These are phyloP conservation scores for Colletotrichum lentis DNA, from an alignment of 2,329 filamentous ascomycete species.

Conservation along the genomic window DNA sequence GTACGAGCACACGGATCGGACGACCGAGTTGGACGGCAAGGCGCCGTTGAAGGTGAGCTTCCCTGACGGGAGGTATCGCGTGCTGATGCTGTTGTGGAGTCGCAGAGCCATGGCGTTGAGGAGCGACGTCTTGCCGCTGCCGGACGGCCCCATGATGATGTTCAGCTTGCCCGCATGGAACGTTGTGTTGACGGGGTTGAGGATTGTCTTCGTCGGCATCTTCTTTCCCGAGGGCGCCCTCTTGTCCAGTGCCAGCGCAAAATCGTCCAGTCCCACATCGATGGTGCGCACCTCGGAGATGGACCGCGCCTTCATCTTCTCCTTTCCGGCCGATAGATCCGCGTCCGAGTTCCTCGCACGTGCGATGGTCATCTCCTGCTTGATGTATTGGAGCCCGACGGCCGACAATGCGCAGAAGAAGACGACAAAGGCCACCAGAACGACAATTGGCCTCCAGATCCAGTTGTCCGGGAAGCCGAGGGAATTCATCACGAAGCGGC, in stretches of 20 bases:
- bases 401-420: constrained; percentile 70
- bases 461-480: constrained; percentile 74
- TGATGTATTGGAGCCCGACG: constrained; percentile 69
- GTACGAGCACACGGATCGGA: constrained; percentile 77
- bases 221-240: constrained; percentile 61
- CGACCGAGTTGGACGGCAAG: constrained; percentile 71
- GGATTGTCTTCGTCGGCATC: constrained; percentile 64
- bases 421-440: constrained; percentile 67
- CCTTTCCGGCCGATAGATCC: constrained; percentile 74
- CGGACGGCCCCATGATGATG: constrained; percentile 82
- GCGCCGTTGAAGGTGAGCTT: constrained; percentile 75
- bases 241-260: constrained; percentile 71
- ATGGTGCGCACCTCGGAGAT: constrained; percentile 65
- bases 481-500: constrained; percentile 72
- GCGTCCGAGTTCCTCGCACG: constrained; percentile 66
- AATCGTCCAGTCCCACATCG: constrained; percentile 70
- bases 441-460: constrained; percentile 71
- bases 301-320: constrained; percentile 68
- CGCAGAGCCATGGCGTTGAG: constrained; percentile 77
- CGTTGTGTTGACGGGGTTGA: constrained; percentile 71
- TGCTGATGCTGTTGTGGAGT: constrained; percentile 68
- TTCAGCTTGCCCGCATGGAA: constrained; percentile 76
- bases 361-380: constrained; percentile 74
- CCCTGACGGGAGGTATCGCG: constrained; percentile 68
- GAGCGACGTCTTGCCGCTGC: constrained; percentile 78